A percentile compares a stretch with the other conserved stretches of the same genome.
phyloP scores from a whole-genome alignment of 225 moss, liverwort and hornwort genomes.

The Neckera pumila region DNA sequence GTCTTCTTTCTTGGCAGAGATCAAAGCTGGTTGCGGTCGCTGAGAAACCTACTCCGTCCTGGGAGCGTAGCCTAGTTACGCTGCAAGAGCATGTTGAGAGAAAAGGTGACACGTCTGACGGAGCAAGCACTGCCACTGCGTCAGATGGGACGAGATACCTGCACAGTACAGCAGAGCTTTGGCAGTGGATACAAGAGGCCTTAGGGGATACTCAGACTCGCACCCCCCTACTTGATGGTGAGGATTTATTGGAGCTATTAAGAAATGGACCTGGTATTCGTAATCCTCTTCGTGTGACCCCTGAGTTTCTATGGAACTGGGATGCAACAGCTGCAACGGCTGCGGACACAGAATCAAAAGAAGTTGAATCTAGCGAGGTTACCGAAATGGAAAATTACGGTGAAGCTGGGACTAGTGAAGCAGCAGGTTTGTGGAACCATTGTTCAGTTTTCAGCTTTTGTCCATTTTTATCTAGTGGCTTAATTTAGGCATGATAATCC shows the following conservation, averaged over 20 bases:
- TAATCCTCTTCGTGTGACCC: constrained; percentile 51
- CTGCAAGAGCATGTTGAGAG: constrained; percentile 25
- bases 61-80: constrained; percentile 45
- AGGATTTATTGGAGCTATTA: constrained; percentile 72
- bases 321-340: constrained; percentile 26
- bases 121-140: constrained; percentile 17
- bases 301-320: constrained; percentile 22
- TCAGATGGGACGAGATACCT: constrained; percentile 34
- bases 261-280: constrained; percentile 67
- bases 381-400: constrained; percentile 48
- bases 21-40: constrained; percentile 80
- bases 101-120: constrained; percentile 44
- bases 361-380: constrained; percentile 34
- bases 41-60: constrained; percentile 66
- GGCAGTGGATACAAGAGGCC: constrained; percentile 90
- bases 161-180: constrained; percentile 58
- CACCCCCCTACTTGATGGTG: constrained; percentile 62
- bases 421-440: constrained; percentile 29
- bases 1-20: constrained; percentile 45
- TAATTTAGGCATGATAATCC: neutral
- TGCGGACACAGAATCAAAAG: constrained; percentile 36
- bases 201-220: constrained; percentile 69
- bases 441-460: neutral
- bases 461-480: neutral
- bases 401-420: constrained; percentile 41